Conservation (phyloP, 1,284 basidiomycete species). For the Ceratobasidium sp. region DNA sequence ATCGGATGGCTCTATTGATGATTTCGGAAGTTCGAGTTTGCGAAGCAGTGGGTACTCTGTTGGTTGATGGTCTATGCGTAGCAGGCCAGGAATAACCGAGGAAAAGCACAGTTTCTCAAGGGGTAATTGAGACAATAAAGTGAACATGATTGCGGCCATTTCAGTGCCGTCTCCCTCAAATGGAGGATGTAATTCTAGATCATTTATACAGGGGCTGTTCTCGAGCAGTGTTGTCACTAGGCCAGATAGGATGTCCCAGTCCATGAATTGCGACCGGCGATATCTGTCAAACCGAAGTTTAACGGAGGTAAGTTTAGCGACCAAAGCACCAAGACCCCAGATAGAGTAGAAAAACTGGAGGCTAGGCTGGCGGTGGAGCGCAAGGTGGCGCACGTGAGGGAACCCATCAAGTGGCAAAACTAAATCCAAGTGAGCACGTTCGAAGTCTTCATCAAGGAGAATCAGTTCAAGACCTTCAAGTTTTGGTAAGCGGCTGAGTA, state of each 20-base stretch:
- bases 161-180: constrained; percentile 2
- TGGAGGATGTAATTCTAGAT: constrained; percentile 7
- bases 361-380: neutral
- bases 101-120: constrained; percentile 9
- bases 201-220: neutral
- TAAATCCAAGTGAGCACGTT: neutral
- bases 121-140: neutral
- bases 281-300: constrained; percentile 11
- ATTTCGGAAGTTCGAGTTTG: constrained; percentile 5
- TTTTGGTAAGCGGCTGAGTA: neutral
- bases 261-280: neutral
- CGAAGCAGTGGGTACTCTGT: neutral
- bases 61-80: neutral
- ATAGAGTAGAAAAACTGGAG: constrained; percentile 5
- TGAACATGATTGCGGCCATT: neutral
- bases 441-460: neutral
- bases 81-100: constrained; percentile 6
- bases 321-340: neutral
- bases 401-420: neutral
- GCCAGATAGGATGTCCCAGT: neutral
- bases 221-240: neutral
- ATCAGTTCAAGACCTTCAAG: constrained; percentile 1
- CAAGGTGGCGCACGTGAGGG: neutral
- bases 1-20: neutral
- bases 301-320: neutral